Evolutionary conservation across 2,329 filamentous ascomycete species (phyloP).

Genomic region (Colletotrichum gigasporum): DNA sequence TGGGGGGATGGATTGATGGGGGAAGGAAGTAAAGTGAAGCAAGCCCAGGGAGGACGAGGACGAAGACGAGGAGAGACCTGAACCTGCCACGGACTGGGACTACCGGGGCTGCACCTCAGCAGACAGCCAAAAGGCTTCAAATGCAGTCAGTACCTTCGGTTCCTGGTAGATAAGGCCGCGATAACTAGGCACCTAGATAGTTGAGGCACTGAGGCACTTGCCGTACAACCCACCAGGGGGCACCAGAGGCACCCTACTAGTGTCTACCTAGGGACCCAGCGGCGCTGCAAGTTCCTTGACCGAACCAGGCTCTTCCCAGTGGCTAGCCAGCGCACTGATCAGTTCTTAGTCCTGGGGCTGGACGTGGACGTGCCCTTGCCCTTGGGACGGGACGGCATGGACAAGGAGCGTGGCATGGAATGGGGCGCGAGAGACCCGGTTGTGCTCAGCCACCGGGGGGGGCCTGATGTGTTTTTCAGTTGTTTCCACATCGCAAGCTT

Average conservation of each 20-base stretch:
- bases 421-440: neutral
- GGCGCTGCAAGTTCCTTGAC: neutral
- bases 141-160: no score
- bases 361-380: neutral
- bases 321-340: slow-evolving; percentile 21
- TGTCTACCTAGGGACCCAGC: no score
- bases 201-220: no score
- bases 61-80: neutral
- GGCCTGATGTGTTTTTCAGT: neutral
- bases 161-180: no score
- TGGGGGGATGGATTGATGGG: neutral
- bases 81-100: no score
- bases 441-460: slow-evolving; percentile 8
- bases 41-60: neutral
- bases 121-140: no score
- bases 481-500: neutral
- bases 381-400: slow-evolving; percentile 7
- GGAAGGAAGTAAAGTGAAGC: slow-evolving; percentile 1
- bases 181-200: no score
- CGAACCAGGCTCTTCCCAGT: neutral
- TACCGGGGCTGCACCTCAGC: no score
- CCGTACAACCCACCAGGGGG: no score
- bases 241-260: no score
- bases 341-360: slow-evolving; percentile 3
- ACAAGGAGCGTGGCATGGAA: neutral